Evolutionary conservation across 2,329 filamentous ascomycete genomes (phyloP).

Genomic region (Colletotrichum tropicale): DNA sequence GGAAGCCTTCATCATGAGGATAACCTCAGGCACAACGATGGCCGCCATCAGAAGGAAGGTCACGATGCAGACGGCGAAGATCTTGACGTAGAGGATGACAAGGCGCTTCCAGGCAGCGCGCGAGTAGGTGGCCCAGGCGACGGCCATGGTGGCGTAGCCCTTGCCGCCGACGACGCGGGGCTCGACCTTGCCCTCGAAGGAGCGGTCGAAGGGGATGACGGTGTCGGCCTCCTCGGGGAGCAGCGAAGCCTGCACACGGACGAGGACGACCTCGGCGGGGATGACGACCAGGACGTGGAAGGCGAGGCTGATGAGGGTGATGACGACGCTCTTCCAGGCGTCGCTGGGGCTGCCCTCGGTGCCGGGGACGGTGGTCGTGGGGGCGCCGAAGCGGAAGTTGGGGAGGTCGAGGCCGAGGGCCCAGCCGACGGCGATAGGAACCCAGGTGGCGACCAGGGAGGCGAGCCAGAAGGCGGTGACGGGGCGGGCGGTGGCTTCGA

Average conservation of each 20-base stretch:
- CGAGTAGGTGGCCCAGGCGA: conserved; percentile 83
- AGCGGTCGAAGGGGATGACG: conserved; percentile 89
- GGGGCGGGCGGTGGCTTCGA: conserved; percentile 72
- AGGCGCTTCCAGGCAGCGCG: conserved; percentile 74
- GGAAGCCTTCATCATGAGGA: conserved; percentile 39
- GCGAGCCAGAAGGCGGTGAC: conserved; percentile 67
- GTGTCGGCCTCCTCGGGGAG: conserved; percentile 82
- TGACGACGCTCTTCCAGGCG: conserved; percentile 49
- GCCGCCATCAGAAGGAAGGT: conserved; percentile 50
- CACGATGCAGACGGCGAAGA: conserved; percentile 59
- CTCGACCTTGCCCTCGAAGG: conserved; percentile 78
- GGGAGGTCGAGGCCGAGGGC: conserved; percentile 47
- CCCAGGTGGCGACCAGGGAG: conserved; percentile 50
- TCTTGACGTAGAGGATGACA: conserved; percentile 77
- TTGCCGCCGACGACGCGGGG: conserved; percentile 76
- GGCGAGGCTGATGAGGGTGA: conserved; percentile 51
- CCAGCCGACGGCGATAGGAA: conserved; percentile 44
- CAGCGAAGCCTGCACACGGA: conserved; percentile 86
- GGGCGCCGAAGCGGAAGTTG: conserved; percentile 37
- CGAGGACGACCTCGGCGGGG: conserved; percentile 76
- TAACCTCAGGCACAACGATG: conserved; percentile 56
- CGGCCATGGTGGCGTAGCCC: conserved; percentile 72
- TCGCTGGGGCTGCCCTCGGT: conserved; percentile 39
- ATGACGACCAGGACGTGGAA: conserved; percentile 70
- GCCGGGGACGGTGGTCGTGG: conserved; percentile 37